Percentiles rank a stretch among this genome's conserved stretches.
Evolutionary conservation across 768 basidiomycete species (phyloP).

Genomic region (Agrocybe chaxingu): DNA sequence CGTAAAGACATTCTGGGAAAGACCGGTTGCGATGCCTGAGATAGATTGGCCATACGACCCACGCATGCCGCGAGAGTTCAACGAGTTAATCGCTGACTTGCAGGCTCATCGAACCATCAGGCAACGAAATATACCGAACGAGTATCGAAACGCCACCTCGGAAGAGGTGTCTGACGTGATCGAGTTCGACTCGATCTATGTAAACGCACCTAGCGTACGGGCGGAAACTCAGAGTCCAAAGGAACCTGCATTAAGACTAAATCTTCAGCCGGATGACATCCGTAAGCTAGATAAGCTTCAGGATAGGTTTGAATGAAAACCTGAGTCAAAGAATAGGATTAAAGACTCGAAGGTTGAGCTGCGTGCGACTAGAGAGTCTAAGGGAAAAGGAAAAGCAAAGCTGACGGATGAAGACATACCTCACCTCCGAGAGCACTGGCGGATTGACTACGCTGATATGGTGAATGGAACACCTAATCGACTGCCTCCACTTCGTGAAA

Average conservation of each 20-base stretch:
- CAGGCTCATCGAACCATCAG: background rate
- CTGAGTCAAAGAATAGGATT: background rate
- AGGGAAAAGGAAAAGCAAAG: slow-evolving; percentile 1
- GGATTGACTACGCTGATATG: background rate
- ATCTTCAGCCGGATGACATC: background rate
- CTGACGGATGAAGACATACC: background rate
- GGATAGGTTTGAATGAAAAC: background rate
- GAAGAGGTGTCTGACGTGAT: slow-evolving; percentile 1
- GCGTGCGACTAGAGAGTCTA: background rate
- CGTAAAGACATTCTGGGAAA: slow-evolving; percentile 9
- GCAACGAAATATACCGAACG: background rate
- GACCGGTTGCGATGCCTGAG: slow-evolving; percentile 8
- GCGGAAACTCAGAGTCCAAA: no score
- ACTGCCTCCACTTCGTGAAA: slow-evolving; percentile 6
- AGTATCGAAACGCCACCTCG: background rate
- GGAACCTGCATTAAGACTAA: background rate
- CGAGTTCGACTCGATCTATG: no score
- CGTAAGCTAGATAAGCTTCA: background rate
- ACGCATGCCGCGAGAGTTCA: slow-evolving; percentile 19
- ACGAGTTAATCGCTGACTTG: slow-evolving; percentile 10
- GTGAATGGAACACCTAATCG: slow-evolving; percentile 2
- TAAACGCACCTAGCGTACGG: no score
- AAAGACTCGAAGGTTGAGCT: background rate
- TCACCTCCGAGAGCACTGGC: slow-evolving; percentile 8
- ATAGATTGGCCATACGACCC: slow-evolving; percentile 13